phyloP scores from a whole-genome alignment of 345 rosid species.

The Geranium brycei region DNA sequence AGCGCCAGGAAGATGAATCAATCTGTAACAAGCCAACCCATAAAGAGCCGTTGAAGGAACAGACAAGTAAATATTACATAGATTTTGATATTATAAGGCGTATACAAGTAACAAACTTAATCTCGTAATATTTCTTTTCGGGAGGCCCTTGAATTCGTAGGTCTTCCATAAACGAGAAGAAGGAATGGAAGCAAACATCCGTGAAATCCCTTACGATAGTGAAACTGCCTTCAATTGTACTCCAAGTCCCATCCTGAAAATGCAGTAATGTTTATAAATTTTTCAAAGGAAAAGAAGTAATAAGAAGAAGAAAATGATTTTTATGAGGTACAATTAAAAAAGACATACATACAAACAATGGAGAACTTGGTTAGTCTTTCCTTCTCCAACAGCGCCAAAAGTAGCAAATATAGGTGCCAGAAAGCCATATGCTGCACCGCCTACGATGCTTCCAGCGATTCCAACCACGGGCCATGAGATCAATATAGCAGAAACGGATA shows the following conservation, averaged over 20 bases:
- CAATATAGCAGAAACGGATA: slow-evolving; percentile 37
- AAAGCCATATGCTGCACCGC: slow-evolving; percentile 65
- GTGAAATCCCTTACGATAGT: slow-evolving; percentile 56
- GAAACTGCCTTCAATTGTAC: slow-evolving; percentile 45
- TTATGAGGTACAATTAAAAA: neutral
- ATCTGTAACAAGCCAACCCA: slow-evolving; percentile 28
- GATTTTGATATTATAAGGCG: neutral
- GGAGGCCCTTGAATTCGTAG: slow-evolving; percentile 26
- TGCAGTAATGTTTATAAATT: slow-evolving; percentile 3
- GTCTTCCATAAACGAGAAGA: slow-evolving; percentile 60
- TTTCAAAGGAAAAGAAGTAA: slow-evolving; percentile 2
- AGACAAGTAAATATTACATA: neutral
- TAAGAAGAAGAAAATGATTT: slow-evolving; percentile 1
- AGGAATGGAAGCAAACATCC: slow-evolving; percentile 74
- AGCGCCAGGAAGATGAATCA: slow-evolving; percentile 60
- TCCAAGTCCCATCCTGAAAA: slow-evolving; percentile 83
- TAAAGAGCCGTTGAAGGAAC: neutral
- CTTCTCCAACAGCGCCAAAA: slow-evolving; percentile 85
- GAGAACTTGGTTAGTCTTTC: slow-evolving; percentile 43
- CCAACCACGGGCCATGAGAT: slow-evolving; percentile 54
- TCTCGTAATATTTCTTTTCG: slow-evolving; percentile 56
- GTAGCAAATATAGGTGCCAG: slow-evolving; percentile 91
- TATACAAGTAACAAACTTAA: slow-evolving; percentile 40
- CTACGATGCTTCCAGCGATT: slow-evolving; percentile 48
- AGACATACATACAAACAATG: slow-evolving; percentile 75